Base-by-base conservation (phyloP, 225 moss, liverwort and hornwort species). In the Pseudisothecium myosuroides region DNA sequence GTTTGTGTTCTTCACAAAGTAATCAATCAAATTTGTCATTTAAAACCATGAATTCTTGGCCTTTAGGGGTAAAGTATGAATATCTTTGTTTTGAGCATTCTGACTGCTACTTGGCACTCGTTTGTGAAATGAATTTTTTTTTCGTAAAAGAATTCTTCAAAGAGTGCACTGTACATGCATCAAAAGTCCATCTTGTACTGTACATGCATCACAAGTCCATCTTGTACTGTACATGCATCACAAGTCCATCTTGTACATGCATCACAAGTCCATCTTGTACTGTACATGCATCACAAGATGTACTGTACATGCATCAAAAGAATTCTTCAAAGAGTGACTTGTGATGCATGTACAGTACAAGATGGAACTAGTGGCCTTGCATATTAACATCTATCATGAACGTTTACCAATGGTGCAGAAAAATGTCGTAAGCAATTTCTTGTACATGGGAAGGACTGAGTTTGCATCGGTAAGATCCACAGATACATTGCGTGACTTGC, bases 381-480 rank as follows among this genome's bases (percentile, higher is more conserved):
- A 50, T 82, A 82, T 73, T 82, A 54, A 90, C 87, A 84, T 72
- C 65, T 72, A 80, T 77, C 59, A 54, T 17, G 62, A 87, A 74
- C 71, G 73, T 76, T 84, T 45, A 55, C 79, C n/a, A 85, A 84
- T 64, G 54, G 36, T 91, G 88, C 93, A 95, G 95, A 92, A 90
- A 87, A 88, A 89, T 71, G 84, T 91, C 73, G 95, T 93, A 43
- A 77, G 54, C 54, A 95, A 95, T 88, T 88, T 91, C 63, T 84
- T 95, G 87, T 93, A 91, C 88, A 90, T 95, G 95, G 93, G 93
- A 88, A 91, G 92, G 83, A 95, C 95, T 31, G 95, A 95, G 84
- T 92, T 91, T 92, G 94, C 89, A 65, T 92, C 90, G 88, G 93
- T 94, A 89, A 90, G 93, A 63, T 78, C 82, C 81, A 58, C 67